Conservation (phyloP, 2,329 filamentous ascomycete genomes). For the Aspergillus caelatus region DNA sequence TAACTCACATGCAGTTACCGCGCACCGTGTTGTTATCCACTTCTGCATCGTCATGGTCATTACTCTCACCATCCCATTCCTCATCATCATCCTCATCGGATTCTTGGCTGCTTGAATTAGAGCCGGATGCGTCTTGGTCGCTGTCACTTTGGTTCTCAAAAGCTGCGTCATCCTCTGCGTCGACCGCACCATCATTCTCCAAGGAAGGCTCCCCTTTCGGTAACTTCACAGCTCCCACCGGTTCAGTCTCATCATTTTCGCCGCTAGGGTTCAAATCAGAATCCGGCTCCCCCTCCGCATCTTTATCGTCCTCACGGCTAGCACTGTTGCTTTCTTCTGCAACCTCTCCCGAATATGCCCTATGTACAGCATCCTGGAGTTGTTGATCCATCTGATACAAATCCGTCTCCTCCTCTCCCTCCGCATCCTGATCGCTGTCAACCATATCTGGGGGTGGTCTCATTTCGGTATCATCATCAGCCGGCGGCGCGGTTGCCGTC, state of each 20-base stretch:
- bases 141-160: conserved; percentile 45
- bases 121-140: conserved; percentile 44
- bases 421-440: conserved; percentile 48
- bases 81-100: conserved; percentile 55
- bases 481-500: conserved; percentile 45
- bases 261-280: conserved; percentile 29
- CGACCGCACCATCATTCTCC: conserved; percentile 41
- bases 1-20: conserved; percentile 65
- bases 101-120: conserved; percentile 54
- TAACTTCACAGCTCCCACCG: conserved; percentile 42
- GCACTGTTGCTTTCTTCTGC: conserved; percentile 29
- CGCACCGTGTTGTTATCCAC: conserved; percentile 51
- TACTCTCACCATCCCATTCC: conserved; percentile 53
- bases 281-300: conserved; percentile 31
- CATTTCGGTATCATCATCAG: conserved; percentile 38
- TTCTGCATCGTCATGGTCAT: conserved; percentile 48
- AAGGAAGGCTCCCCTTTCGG: conserved; percentile 32
- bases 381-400: conserved; percentile 44
- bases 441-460: conserved; percentile 36
- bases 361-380: conserved; percentile 41
- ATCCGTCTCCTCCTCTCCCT: conserved; percentile 49
- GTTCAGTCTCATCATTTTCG: conserved; percentile 49
- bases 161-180: conserved; percentile 45
- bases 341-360: conserved; percentile 37
- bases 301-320: conserved; percentile 37